A percentile compares a stretch with the other conserved stretches of the same genome.
These are phyloP conservation scores for Fusarium tricinctum DNA, from an alignment of 2,329 filamentous ascomycete species.

Conservation along the genomic window DNA sequence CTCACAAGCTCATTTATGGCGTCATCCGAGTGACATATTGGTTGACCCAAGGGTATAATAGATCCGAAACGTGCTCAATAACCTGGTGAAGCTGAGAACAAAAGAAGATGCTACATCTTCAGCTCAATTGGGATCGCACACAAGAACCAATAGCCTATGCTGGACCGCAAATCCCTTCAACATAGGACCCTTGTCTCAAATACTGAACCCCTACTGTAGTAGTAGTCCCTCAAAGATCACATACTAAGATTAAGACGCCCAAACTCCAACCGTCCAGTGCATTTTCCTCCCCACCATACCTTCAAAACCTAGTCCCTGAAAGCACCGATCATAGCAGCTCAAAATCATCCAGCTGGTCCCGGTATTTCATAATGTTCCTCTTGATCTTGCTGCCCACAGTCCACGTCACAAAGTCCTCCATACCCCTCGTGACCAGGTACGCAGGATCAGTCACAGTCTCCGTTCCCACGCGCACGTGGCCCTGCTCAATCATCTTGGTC, in stretches of 20 bases:
- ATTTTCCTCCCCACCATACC: neutral
- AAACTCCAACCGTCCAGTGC: constrained; percentile 42
- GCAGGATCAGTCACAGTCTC: constrained; percentile 92
- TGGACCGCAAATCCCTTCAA: constrained; percentile 1
- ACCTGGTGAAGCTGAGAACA: neutral
- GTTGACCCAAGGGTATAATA: neutral
- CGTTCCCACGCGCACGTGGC: constrained; percentile 91
- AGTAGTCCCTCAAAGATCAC: constrained; percentile 15
- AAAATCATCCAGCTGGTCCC: constrained; percentile 95
- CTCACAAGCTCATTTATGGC: neutral
- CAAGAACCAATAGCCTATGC: neutral
- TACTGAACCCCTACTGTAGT: constrained; percentile 1
- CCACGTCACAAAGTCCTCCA: constrained; percentile 98
- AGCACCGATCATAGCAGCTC: constrained; percentile 76
- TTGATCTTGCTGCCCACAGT: constrained; percentile 97
- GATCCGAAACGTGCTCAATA: neutral
- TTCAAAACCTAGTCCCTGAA: neutral
- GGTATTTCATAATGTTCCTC: constrained; percentile 93
- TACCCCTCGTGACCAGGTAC: constrained; percentile 86
- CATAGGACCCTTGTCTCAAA: constrained; percentile 2
- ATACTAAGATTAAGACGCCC: constrained; percentile 34
- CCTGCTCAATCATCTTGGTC: constrained; percentile 91
- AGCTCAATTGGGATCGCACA: neutral
- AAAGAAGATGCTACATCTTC: neutral
- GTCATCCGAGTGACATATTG: constrained; percentile 4